Conservation (phyloP, 345 rosid species). For the Luvunga scandens region DNA sequence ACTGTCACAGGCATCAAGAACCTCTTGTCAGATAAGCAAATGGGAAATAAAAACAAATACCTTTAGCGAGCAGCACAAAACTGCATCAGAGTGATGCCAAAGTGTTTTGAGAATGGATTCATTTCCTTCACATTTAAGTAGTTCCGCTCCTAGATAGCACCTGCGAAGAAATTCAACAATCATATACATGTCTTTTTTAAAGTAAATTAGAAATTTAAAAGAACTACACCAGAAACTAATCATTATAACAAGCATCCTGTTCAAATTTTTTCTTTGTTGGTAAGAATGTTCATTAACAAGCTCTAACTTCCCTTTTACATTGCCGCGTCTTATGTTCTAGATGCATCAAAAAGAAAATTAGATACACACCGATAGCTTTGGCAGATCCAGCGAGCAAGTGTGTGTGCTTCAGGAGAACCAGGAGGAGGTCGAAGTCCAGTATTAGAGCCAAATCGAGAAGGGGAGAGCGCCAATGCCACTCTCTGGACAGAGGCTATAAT, state of each 20-base stretch:
- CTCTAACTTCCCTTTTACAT: background rate
- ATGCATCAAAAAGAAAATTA: background rate
- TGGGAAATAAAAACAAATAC: conserved; percentile 23
- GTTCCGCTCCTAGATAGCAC: conserved; percentile 76
- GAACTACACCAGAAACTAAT: background rate
- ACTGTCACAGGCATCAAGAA: background rate
- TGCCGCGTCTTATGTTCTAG: background rate
- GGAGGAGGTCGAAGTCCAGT: conserved; percentile 64
- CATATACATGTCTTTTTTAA: background rate
- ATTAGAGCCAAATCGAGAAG: conserved; percentile 59
- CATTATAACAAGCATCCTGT: background rate
- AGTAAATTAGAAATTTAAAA: background rate
- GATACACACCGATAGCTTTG: conserved; percentile 61
- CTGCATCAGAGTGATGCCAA: conserved; percentile 88
- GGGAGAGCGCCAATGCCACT: conserved; percentile 93
- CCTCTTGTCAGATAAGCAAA: background rate
- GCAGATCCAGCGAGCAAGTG: conserved; percentile 88
- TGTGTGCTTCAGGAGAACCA: conserved; percentile 83
- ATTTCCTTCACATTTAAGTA: conserved; percentile 67
- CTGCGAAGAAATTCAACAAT: conserved; percentile 28
- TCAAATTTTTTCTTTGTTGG: background rate
- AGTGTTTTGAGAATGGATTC: conserved; percentile 75
- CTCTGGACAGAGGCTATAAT: conserved; percentile 90
- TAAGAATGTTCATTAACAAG: background rate
- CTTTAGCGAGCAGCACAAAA: conserved; percentile 90